A percentile compares a stretch with the other conserved stretches of the same genome.
phyloP scores from a whole-genome alignment of 345 rosid species.

The Orychophragmus violaceus region DNA sequence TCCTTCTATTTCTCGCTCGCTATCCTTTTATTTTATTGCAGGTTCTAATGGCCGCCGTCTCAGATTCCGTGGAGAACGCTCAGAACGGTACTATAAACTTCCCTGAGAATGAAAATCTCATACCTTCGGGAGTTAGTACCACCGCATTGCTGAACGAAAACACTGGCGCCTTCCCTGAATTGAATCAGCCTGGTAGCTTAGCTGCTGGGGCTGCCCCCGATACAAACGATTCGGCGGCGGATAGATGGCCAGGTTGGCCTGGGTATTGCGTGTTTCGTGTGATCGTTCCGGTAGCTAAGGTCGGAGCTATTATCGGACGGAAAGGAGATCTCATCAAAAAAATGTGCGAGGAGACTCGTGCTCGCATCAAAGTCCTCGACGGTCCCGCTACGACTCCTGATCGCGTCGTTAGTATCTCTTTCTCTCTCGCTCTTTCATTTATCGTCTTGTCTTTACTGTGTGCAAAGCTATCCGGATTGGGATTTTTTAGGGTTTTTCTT shows the following conservation, averaged over 20 bases:
- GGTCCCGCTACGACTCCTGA: slow-evolving; percentile 58
- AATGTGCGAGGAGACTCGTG: slow-evolving; percentile 87
- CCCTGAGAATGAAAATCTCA: slow-evolving; percentile 4
- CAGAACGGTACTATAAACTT: slow-evolving; percentile 9
- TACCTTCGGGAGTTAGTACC: not conserved
- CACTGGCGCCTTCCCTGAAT: not conserved
- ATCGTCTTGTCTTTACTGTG: no score
- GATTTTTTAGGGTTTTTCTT: not conserved
- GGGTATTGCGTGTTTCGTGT: slow-evolving; percentile 76
- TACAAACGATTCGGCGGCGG: not conserved
- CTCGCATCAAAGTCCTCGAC: slow-evolving; percentile 78
- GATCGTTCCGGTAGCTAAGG: slow-evolving; percentile 66
- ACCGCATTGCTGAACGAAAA: not conserved
- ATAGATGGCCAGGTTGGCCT: slow-evolving; percentile 94
- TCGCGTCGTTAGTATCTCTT: slow-evolving; percentile 51
- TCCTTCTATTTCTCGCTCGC: not conserved
- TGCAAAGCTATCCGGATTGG: not conserved
- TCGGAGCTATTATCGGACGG: slow-evolving; percentile 84
- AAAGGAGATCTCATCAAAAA: slow-evolving; percentile 82
- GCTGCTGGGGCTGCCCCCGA: not conserved
- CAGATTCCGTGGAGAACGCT: slow-evolving; percentile 22
- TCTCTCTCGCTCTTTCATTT: no score
- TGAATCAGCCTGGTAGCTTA: not conserved
- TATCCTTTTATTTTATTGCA: not conserved
- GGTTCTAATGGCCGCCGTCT: slow-evolving; percentile 32